These are phyloP conservation scores for Gossypium lobatum DNA, from an alignment of 441 rosid genomes.

Conservation along the genomic window DNA sequence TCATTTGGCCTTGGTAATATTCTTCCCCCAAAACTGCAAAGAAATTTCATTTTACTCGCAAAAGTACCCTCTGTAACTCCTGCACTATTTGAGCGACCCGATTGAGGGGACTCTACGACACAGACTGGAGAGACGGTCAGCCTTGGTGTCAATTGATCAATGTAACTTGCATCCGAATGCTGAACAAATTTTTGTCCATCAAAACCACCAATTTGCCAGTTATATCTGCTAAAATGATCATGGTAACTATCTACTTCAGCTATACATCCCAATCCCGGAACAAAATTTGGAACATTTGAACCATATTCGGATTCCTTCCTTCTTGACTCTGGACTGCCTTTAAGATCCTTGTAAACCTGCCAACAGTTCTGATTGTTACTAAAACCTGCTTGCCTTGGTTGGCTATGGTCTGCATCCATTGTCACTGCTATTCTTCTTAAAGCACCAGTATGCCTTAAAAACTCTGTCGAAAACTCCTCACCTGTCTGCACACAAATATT, in stretches of 20 bases:
- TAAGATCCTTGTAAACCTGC: slow-evolving; percentile 39
- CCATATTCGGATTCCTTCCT: slow-evolving; percentile 29
- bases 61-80: slow-evolving; percentile 28
- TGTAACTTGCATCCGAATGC: slow-evolving; percentile 12
- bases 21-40: slow-evolving; percentile 63
- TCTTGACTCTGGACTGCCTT: slow-evolving; percentile 29
- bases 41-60: slow-evolving; percentile 41
- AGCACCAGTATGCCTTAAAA: slow-evolving; percentile 38
- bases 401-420: slow-evolving; percentile 24
- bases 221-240: slow-evolving; percentile 20
- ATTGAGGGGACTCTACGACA: slow-evolving; percentile 38
- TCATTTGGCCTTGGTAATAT: slow-evolving; percentile 55
- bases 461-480: slow-evolving; percentile 56
- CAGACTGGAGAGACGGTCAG: background rate
- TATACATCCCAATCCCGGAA: slow-evolving; percentile 14
- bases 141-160: slow-evolving; percentile 15
- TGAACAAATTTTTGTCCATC: slow-evolving; percentile 9
- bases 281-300: slow-evolving; percentile 33
- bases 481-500: slow-evolving; percentile 51
- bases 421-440: slow-evolving; percentile 27
- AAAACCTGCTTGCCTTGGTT: slow-evolving; percentile 17
- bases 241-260: slow-evolving; percentile 23
- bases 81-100: slow-evolving; percentile 25
- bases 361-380: slow-evolving; percentile 25
- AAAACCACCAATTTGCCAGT: slow-evolving; percentile 22